A percentile compares a stretch with the other conserved stretches of the same genome.
phyloP scores from a whole-genome alignment of 495 filamentous ascomycete species.

The Hypomontagnella monticulosa region DNA sequence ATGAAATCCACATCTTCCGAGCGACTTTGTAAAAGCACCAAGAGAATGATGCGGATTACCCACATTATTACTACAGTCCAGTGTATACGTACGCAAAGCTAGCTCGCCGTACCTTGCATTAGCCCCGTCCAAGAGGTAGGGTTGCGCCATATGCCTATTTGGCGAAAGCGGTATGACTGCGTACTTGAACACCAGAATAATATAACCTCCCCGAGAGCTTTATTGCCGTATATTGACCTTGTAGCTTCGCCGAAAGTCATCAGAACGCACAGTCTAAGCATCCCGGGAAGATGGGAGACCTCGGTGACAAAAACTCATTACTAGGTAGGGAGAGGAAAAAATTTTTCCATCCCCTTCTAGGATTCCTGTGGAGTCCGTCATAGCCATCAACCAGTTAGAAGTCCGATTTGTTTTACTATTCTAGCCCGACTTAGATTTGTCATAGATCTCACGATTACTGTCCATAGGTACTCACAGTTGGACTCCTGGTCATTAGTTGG shows the following conservation, averaged over 20 bases:
- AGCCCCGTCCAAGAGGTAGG: conserved; percentile 29
- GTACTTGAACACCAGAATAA: conserved; percentile 4
- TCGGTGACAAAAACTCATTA: conserved; percentile 13
- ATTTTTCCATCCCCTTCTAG: conserved; percentile 17
- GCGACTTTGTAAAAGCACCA: conserved; percentile 16
- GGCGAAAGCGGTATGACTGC: conserved; percentile 6
- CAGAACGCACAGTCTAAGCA: conserved; percentile 9
- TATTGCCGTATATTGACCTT: background rate
- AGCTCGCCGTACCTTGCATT: conserved; percentile 41
- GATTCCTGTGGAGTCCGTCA: conserved; percentile 24
- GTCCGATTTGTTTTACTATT: conserved; percentile 15
- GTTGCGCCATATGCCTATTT: conserved; percentile 24
- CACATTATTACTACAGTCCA: conserved; percentile 5
- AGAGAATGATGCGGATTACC: conserved; percentile 17
- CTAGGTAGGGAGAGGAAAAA: conserved; percentile 17
- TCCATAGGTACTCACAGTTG: background rate
- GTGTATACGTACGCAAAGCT: conserved; percentile 13
- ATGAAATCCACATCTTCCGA: conserved; percentile 15
- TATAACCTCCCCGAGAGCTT: background rate
- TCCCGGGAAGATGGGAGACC: conserved; percentile 10
- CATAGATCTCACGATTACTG: conserved; percentile 8
- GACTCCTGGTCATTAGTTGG: conserved; percentile 1
- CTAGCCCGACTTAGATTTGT: conserved; percentile 18
- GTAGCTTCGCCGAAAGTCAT: conserved; percentile 10
- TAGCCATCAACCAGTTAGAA: conserved; percentile 17